Base-by-base conservation (phyloP, 352 stramenopile species). In the Pythium graminicola region DNA sequence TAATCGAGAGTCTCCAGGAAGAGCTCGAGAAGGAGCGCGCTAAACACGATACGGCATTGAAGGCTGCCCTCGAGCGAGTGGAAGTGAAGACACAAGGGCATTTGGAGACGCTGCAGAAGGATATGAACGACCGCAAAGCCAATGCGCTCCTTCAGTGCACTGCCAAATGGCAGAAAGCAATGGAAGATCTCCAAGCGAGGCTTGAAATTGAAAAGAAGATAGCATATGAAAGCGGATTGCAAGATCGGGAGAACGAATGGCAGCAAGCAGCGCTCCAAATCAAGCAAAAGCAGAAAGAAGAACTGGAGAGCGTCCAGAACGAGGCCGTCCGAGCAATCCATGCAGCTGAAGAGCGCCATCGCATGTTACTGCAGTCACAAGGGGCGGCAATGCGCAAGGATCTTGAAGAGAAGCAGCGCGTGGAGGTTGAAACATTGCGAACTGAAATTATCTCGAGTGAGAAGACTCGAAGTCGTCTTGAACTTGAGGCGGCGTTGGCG, bases 241-340 rank as follows among this genome's bases (percentile, higher is more conserved):
- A 76, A 32, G 81, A 91, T 58, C 78, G 81, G 1, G 81, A 91
- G 50, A 71, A 62, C 9, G 78, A 89, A 36, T 91, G 81, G 81
- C 81, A 89, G 47, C 70, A 83, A 38, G 81, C 81, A 3, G 81
- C 81, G 2, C 16, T 63, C 4, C 67, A 84, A 44, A 89, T 91
- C 55, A 91, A 91, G 46, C 68, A 72, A 14, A 74, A 76, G 28
- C 81, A 91, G 31, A 79, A 82, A 22, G 73, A 88, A 29, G 78
- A 88, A 51, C 60, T 91, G 10, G 63, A 73, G 13, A 67, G 50
- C 22, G 70, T 86, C 4, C 73, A 85, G 32, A 70, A 69, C 11
- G 76, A 88, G 35, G 76, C 74, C 8, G n/a, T 88, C 24, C 62
- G 66, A 20, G 81, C 81, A 2, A 82, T 91, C 23, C 61, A 73